Base-by-base conservation (phyloP, 192 early-diverging fungal genomes). In the Phycomyces blakesleeanus region DNA sequence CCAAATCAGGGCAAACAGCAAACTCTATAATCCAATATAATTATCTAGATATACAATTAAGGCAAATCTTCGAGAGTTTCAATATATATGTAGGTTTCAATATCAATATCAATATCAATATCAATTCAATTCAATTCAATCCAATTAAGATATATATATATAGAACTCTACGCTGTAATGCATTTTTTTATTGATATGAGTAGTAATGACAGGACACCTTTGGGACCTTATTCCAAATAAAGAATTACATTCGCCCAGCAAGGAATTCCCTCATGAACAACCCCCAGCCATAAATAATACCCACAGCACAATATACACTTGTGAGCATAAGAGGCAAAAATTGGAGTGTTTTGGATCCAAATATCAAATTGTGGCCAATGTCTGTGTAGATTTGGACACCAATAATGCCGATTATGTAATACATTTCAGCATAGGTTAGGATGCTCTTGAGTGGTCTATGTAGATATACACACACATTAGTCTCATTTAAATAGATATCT, bases 281-380 rank as follows among this genome's bases (percentile, higher is more conserved):
- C 14, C 78, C 51, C 87, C 87, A 89, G 39, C 86, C 81, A 71
- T 90, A 93, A 24, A 84, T 37, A 9, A 95, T 77, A 16, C 93
- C 94, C 1, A 88, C 54, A 10, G 88, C 81, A 18, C 82, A 83
- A 67, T 94, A 94, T 10, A 91, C 80, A 1, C 89, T 91, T 0
- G 87, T 85, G 49, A 89, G 61, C 81, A 93, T 86, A 62, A 97
- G 76, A 16, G 93, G 91, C 63, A 97, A 62, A 59, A 97, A 95
- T 63, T 83, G 82, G 40, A 91, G 57, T 27, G 70, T 72, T 0
- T 78, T 78, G 68, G 62, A 57, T 6, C 78, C 66, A 74, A 85
- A 80, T 8, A 85, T 24, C 10, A 81, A 14, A 24, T 79, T 72
- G 50, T 89, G 88, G 9, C 79, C 38, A n/a, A 87, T 34, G 22